Percentiles rank a stretch among this genome's conserved stretches.
These are phyloP conservation scores for Acanthamoeba culbertsoni DNA, from an alignment of 208 protist species.

Conservation along the genomic window DNA sequence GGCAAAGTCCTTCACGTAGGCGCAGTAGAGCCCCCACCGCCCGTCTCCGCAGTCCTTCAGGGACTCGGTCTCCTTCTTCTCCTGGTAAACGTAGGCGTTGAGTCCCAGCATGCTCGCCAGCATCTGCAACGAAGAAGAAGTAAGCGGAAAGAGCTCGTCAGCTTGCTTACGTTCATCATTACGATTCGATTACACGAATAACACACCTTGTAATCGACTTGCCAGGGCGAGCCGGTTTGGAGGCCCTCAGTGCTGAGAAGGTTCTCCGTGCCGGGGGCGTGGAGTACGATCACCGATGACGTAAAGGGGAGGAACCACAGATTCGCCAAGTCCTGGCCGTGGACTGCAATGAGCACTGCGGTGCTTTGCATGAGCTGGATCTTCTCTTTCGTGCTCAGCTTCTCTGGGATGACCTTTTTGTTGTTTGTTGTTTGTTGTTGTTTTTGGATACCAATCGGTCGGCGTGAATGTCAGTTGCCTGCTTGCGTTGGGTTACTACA, in stretches of 20 bases:
- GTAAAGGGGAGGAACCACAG: slow-evolving; percentile 1
- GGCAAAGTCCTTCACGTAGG: neutral
- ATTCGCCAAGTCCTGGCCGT: neutral
- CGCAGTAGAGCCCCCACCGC: neutral
- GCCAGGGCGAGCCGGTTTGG: neutral
- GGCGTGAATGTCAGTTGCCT: too few species aligned
- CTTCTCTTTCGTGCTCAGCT: neutral
- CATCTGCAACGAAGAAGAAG: neutral
- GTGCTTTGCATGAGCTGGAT: neutral
- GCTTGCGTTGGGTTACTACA: neutral
- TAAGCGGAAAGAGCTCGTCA: too few species aligned
- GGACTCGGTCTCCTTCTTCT: neutral
- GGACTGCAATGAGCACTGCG: neutral
- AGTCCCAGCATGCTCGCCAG: neutral
- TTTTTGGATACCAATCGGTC: too few species aligned
- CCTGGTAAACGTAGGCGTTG: neutral
- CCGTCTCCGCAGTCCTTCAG: neutral
- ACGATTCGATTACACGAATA: neutral
- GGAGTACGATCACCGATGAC: neutral
- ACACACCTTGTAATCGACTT: neutral
- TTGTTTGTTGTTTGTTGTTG: too few species aligned
- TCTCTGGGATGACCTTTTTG: neutral
- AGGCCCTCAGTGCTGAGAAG: neutral
- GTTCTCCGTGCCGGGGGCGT: neutral
- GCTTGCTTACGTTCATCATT: too few species aligned